phyloP scores from a whole-genome alignment of 1,284 basidiomycete genomes.

The Trichosporon sp. region DNA sequence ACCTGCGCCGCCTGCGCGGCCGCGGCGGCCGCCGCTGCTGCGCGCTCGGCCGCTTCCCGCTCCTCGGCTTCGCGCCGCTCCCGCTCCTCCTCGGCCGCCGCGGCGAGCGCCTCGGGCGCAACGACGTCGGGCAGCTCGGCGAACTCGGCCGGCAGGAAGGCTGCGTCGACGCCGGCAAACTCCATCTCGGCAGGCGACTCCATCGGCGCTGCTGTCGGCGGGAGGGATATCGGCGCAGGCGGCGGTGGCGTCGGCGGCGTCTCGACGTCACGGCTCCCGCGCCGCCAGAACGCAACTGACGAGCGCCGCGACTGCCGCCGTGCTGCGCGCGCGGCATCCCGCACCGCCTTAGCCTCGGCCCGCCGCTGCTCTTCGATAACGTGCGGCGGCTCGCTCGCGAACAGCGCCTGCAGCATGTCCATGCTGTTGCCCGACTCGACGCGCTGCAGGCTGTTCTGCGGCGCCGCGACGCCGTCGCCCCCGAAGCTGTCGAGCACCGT shows the following conservation, averaged over 20 bases:
- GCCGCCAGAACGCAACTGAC: not conserved
- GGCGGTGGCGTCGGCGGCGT: not conserved
- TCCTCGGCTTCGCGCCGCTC: not conserved
- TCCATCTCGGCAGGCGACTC: not conserved
- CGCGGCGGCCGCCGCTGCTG: not conserved
- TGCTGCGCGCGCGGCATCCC: not conserved
- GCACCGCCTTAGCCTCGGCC: not conserved
- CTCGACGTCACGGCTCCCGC: not conserved
- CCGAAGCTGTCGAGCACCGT: not conserved
- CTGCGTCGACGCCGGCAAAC: constrained; percentile 15
- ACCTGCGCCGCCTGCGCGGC: too few species aligned
- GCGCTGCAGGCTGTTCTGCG: not conserved
- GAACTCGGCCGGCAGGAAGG: constrained; percentile 14
- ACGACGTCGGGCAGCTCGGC: constrained; percentile 16
- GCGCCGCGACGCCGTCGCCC: not conserved
- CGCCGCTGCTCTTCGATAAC: constrained; percentile 9
- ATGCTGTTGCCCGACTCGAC: constrained; percentile 9
- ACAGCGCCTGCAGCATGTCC: constrained; percentile 18
- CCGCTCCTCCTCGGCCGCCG: constrained; percentile 3
- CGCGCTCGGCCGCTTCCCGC: not conserved
- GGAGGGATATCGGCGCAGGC: not conserved
- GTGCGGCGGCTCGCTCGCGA: constrained; percentile 14
- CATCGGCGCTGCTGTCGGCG: not conserved
- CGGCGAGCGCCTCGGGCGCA: constrained; percentile 8
- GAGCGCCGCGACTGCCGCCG: not conserved